Evolutionary conservation across 805 yeast species (phyloP).

Genomic region (Komagataella pseudopastoris): DNA sequence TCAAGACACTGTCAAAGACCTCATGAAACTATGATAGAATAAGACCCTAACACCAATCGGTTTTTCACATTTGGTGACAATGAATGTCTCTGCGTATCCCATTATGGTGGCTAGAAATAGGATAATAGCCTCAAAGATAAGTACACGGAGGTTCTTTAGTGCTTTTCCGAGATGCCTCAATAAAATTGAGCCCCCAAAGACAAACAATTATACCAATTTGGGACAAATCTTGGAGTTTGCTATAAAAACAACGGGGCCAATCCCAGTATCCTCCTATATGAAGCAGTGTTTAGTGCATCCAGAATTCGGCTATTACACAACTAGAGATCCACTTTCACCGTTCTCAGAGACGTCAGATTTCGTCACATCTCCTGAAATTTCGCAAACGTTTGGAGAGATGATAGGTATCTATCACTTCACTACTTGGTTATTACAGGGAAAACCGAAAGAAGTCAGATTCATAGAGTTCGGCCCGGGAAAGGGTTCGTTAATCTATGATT

Average conservation of each 20-base stretch:
- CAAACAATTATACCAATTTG: conserved; percentile 3
- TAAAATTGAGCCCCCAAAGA: background rate
- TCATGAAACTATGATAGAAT: no score
- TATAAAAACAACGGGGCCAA: conserved; percentile 62
- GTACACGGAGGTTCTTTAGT: background rate
- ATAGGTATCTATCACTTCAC: conserved; percentile 61
- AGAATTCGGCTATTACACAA: conserved; percentile 64
- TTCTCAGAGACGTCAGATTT: conserved; percentile 46
- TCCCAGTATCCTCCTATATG: conserved; percentile 64
- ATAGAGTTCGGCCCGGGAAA: conserved; percentile 80
- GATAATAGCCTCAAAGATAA: background rate
- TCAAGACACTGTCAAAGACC: no score
- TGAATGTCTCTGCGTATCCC: background rate
- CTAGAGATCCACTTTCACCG: conserved; percentile 55
- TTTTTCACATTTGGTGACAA: background rate
- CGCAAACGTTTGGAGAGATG: conserved; percentile 79
- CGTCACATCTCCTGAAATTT: conserved; percentile 76
- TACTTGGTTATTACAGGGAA: conserved; percentile 43
- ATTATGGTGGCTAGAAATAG: background rate
- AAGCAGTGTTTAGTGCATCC: conserved; percentile 74
- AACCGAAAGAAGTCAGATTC: conserved; percentile 34
- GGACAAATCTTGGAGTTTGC: conserved; percentile 26
- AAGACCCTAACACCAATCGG: background rate
- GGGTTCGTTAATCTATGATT: conserved; percentile 67
- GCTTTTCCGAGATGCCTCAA: background rate